Base-by-base conservation (phyloP, 2,329 filamentous ascomycete genomes). In the Lasiodiplodia hormozganensis region DNA sequence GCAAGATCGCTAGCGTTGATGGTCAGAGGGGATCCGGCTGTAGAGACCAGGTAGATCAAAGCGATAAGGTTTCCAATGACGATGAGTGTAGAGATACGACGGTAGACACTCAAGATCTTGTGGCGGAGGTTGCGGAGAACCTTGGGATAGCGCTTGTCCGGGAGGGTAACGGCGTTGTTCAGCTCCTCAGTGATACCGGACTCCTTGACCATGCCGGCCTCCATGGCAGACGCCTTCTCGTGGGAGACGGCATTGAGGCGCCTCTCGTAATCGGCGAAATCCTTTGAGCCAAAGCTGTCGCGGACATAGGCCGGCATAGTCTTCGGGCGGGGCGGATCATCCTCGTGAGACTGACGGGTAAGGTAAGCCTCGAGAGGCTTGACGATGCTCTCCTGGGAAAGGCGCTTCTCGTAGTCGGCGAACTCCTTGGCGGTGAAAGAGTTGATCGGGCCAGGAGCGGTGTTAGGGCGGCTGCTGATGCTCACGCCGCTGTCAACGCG, bases 41-140 rank as follows among this genome's bases (percentile, higher is more conserved):
- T 43, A 38, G 28, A 40, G 23, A 72, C 43, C 40, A 76, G 18
- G 12, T 72, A 25, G 52, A 73, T 14, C 16, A 76, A 64, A 16
- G 74, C 72, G 23, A 76, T 71, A 14, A 78, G 16, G 70, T 84
- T 84, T 71, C 74, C 72, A 40, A 82, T 28, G 70, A 82, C 78
- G 52, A 82, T 73, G 23, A 82, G 65, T 4, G 79, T 76, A 71
- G 84, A 84, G 40, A 85, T 76, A 34, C 81, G 77, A 34, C 79
- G 77, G 71, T 83, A 84, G 16, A 74, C 75, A 0, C 71, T 74
- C 53, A 75, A 71, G 65, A 74, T 14, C 47, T 43, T 54, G 54
- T 69, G 67, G 21, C 67, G 58, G 16, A 28, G 6, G 12, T 64
- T 58, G 36, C 75, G 71, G 34, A 75, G 2, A n/a, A 73, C 8